Percentiles rank a stretch among this genome's conserved stretches.
These are phyloP conservation scores for Canavalia gladiata DNA, from an alignment of 306 rosid genomes.

Conservation along the genomic window DNA sequence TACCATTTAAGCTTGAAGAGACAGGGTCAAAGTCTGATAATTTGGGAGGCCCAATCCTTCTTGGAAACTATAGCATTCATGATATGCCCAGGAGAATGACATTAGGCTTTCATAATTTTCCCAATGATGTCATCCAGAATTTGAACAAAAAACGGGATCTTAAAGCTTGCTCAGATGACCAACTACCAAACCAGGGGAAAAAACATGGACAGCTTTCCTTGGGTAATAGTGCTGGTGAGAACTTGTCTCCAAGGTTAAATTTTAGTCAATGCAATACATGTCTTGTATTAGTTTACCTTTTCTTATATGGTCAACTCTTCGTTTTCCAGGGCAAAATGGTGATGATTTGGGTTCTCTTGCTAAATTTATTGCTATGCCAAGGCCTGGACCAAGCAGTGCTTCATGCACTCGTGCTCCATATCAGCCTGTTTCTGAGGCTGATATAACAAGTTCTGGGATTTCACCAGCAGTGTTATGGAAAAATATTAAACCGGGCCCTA, in stretches of 20 bases:
- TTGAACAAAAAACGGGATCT: slow-evolving; percentile 33
- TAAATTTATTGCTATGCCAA: slow-evolving; percentile 36
- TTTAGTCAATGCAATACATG: slow-evolving; percentile 16
- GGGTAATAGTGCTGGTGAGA: slow-evolving; percentile 52
- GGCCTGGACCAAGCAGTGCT: slow-evolving; percentile 49
- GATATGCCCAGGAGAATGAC: slow-evolving; percentile 37
- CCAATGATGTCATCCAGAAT: slow-evolving; percentile 37
- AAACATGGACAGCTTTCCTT: slow-evolving; percentile 42
- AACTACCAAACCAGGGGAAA: slow-evolving; percentile 35
- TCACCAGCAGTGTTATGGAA: slow-evolving; percentile 46
- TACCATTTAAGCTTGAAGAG: slow-evolving; percentile 50
- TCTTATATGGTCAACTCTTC: slow-evolving; percentile 8
- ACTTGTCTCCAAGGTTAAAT: slow-evolving; percentile 15
- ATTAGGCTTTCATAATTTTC: slow-evolving; percentile 34
- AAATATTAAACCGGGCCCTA: slow-evolving; percentile 33
- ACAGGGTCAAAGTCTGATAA: slow-evolving; percentile 35
- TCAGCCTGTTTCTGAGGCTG: slow-evolving; percentile 43
- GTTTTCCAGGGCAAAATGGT: slow-evolving; percentile 52
- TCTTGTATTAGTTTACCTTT: not conserved
- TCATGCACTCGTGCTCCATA: slow-evolving; percentile 36
- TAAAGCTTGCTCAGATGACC: slow-evolving; percentile 37
- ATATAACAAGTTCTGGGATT: slow-evolving; percentile 47
- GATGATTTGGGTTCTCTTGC: slow-evolving; percentile 44
- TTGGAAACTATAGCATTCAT: slow-evolving; percentile 19
- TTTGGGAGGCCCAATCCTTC: slow-evolving; percentile 26